Conservation (phyloP, 768 basidiomycete genomes). For the Xerocomellus amylosporus region DNA sequence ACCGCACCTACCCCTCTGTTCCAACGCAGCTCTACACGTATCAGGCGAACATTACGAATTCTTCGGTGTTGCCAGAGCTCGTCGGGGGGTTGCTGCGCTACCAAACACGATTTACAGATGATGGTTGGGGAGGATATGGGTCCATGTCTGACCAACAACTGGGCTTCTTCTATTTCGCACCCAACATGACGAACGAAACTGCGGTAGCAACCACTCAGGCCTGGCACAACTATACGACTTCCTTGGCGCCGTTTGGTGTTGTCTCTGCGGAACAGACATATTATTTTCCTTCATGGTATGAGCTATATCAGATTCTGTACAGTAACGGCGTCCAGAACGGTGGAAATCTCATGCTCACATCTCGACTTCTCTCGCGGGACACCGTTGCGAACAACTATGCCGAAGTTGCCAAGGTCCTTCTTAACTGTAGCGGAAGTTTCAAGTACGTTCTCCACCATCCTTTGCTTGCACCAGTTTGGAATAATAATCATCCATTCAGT, state of each 20-base stretch:
- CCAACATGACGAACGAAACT: conserved; percentile 36
- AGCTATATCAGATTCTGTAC: neutral
- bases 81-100: conserved; percentile 17
- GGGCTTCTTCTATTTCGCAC: conserved; percentile 26
- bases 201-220: conserved; percentile 35
- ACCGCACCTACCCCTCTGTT: conserved; percentile 40
- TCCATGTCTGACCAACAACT: neutral
- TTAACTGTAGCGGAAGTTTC: conserved; percentile 3
- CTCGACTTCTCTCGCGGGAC: conserved; percentile 11
- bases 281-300: conserved; percentile 8
- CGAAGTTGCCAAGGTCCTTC: conserved; percentile 1
- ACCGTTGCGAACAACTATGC: conserved; percentile 3
- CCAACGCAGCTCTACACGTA: conserved; percentile 35
- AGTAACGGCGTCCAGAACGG: neutral
- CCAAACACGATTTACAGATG: conserved; percentile 34
- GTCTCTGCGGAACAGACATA: neutral
- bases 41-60: conserved; percentile 32
- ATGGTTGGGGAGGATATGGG: conserved; percentile 44
- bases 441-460: neutral
- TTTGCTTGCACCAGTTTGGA: neutral
- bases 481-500: conserved; percentile 20
- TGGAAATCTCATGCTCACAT: neutral
- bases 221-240: conserved; percentile 30
- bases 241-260: conserved; percentile 10
- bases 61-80: conserved; percentile 30